Conservation (phyloP, 2,329 filamentous ascomycete genomes). For the Cercospora sp. region DNA sequence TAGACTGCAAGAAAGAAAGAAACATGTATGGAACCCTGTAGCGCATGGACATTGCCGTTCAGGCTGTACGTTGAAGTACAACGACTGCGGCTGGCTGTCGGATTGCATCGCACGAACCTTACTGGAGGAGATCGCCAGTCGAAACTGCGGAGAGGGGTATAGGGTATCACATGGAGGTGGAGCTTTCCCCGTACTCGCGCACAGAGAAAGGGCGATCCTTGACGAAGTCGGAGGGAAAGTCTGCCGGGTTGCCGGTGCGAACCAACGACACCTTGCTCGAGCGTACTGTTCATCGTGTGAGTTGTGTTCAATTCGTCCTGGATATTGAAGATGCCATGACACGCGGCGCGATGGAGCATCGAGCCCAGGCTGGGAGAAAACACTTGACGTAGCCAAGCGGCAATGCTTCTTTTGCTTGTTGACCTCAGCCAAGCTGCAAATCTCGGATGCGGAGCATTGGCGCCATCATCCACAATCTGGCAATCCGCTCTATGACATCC, state of each 20-base stretch:
- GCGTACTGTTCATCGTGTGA: background rate
- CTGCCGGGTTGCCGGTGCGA: background rate
- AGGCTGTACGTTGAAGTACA: background rate
- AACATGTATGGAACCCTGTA: background rate
- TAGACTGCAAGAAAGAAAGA: background rate
- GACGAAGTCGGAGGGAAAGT: background rate
- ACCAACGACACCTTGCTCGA: background rate
- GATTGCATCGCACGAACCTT: background rate
- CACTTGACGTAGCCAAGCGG: slow-evolving; percentile 5
- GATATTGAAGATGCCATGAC: background rate
- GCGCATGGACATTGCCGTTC: background rate
- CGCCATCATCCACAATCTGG: background rate
- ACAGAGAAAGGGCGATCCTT: slow-evolving; percentile 1
- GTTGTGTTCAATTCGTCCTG: background rate
- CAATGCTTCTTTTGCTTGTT: slow-evolving; percentile 7
- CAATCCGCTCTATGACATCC: background rate
- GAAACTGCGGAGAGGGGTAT: background rate
- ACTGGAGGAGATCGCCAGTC: background rate
- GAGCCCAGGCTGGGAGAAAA: background rate
- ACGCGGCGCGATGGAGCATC: background rate
- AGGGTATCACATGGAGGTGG: background rate
- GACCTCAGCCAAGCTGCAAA: slow-evolving; percentile 7
- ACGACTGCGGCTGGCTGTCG: background rate
- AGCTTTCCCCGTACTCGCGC: background rate
- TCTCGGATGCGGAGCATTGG: slow-evolving; percentile 1